Conservation (phyloP, 2,329 filamentous ascomycete species). For the Neonectria magnoliae region DNA sequence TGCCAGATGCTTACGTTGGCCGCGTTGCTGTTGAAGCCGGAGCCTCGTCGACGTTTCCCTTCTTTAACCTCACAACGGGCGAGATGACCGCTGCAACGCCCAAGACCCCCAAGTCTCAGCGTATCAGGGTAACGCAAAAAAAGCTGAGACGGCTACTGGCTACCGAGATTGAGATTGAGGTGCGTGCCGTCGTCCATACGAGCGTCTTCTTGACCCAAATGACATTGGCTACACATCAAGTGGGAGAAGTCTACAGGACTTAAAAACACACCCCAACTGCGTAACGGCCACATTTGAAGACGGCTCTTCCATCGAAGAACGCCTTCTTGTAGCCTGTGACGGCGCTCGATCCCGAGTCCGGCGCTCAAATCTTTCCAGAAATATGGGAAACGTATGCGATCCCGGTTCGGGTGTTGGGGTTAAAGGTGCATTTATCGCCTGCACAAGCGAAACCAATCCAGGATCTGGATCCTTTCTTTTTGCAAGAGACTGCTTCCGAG, state of each 20-base stretch:
- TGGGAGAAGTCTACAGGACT: constrained; percentile 54
- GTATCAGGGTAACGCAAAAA: constrained; percentile 60
- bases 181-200: constrained; percentile 30
- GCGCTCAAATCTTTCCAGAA: constrained; percentile 47
- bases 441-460: constrained; percentile 55
- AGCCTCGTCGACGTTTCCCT: constrained; percentile 60
- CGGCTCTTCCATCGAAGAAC: constrained; percentile 52
- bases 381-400: constrained; percentile 50
- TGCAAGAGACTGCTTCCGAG: constrained; percentile 63
- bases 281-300: constrained; percentile 60
- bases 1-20: constrained; percentile 65
- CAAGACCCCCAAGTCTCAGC: constrained; percentile 53
- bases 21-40: constrained; percentile 59
- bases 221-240: constrained; percentile 42
- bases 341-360: constrained; percentile 58
- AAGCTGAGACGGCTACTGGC: constrained; percentile 58
- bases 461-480: constrained; percentile 62
- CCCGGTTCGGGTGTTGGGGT: constrained; percentile 60
- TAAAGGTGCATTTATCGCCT: constrained; percentile 53
- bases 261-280: constrained; percentile 39
- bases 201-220: accelerated
- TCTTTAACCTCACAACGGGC: constrained; percentile 64
- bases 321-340: constrained; percentile 61
- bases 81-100: constrained; percentile 54
- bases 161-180: constrained; percentile 58